Evolutionary conservation across 2,329 filamentous ascomycete genomes (phyloP).

Genomic region (Pseudogymnoascus sp.): DNA sequence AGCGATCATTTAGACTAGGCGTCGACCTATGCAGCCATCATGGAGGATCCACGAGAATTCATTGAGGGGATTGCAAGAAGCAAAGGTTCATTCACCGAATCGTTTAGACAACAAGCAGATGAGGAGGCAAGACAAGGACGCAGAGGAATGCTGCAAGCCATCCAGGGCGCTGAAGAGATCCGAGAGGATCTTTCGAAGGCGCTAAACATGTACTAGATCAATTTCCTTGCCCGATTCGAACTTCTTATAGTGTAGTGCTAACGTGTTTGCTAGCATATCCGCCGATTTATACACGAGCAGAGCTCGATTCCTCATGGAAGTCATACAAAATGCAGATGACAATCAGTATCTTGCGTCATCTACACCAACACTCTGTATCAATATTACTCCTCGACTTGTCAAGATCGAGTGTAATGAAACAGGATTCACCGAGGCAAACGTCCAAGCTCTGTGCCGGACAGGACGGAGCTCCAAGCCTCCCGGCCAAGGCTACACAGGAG

Average conservation of each 20-base stretch:
- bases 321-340: neutral
- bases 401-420: constrained; percentile 9
- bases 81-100: neutral
- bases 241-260: neutral
- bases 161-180: neutral
- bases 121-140: neutral
- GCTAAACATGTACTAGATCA: neutral
- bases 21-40: neutral
- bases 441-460: neutral
- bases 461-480: constrained; percentile 1
- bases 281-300: neutral
- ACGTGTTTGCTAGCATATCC: neutral
- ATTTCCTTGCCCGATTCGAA: neutral
- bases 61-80: neutral
- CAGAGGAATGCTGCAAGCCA: neutral
- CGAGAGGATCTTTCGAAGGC: neutral
- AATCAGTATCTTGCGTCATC: neutral
- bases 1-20: neutral
- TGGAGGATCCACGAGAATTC: neutral
- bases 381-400: neutral
- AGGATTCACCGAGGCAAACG: constrained; percentile 3
- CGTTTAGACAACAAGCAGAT: neutral
- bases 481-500: constrained; percentile 24
- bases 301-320: neutral
- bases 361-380: neutral